These are phyloP conservation scores for Triticum monococcum DNA, from an alignment of 176 grass and related monocot species.

Conservation along the genomic window DNA sequence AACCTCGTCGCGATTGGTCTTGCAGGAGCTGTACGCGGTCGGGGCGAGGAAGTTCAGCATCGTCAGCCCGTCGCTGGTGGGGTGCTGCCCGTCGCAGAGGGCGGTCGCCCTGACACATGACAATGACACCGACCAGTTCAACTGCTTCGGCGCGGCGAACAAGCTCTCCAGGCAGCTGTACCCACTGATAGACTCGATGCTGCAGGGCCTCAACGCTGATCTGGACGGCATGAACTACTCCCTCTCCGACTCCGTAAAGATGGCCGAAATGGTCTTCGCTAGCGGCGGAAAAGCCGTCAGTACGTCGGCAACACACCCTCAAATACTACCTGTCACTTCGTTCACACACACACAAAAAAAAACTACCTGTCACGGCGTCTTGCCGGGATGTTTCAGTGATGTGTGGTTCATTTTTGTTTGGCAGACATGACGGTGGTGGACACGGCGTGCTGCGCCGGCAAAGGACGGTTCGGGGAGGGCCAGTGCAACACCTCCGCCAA, in stretches of 20 bases:
- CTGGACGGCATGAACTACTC: conserved; percentile 52
- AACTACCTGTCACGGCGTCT: too few species aligned
- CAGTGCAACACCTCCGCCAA: neutral
- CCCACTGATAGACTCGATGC: neutral
- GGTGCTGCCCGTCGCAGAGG: conserved; percentile 51
- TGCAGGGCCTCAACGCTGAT: neutral
- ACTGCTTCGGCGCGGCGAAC: conserved; percentile 35
- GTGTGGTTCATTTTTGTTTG: neutral
- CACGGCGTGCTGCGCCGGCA: conserved; percentile 41
- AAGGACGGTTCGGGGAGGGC: too few species aligned
- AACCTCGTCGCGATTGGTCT: too few species aligned
- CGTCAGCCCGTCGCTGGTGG: conserved; percentile 37
- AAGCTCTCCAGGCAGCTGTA: conserved; percentile 16
- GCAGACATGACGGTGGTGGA: conserved; percentile 36
- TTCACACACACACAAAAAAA: too few species aligned
- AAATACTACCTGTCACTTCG: too few species aligned
- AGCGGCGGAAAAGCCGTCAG: neutral
- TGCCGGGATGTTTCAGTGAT: too few species aligned
- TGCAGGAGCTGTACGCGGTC: conserved; percentile 35
- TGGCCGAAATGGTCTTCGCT: neutral
- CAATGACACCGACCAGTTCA: neutral
- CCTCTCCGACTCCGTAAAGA: conserved; percentile 10
- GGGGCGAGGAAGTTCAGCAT: conserved; percentile 54
- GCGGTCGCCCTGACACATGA: neutral
- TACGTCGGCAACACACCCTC: neutral